Conservation (phyloP, 768 basidiomycete species). For the Boletus vinaceobasis region DNA sequence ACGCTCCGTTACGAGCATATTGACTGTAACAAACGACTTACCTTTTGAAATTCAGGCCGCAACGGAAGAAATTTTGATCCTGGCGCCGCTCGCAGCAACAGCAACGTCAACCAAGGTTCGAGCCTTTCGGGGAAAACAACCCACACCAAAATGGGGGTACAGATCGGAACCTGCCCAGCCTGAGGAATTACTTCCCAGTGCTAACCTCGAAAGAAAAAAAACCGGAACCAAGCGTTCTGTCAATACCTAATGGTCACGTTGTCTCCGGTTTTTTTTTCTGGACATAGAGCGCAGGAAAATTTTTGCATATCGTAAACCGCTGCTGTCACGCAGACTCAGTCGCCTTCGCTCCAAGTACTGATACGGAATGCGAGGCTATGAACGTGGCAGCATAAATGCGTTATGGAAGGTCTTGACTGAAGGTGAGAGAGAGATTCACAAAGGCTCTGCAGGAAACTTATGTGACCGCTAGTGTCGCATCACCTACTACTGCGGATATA, state of each 20-base stretch:
- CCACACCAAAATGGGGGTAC: conserved; percentile 12
- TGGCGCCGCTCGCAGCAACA: conserved; percentile 1
- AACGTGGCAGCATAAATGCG: conserved; percentile 16
- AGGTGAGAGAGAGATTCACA: conserved; percentile 15
- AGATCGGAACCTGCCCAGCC: conserved; percentile 6
- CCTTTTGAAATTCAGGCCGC: background rate
- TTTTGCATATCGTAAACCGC: conserved; percentile 19
- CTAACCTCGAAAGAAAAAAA: conserved; percentile 5
- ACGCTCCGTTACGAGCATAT: background rate
- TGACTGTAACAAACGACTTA: background rate
- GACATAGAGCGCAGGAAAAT: conserved; percentile 27
- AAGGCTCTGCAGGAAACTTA: background rate
- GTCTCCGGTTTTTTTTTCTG: conserved; percentile 9
- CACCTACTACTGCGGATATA: background rate
- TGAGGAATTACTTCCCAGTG: conserved; percentile 2
- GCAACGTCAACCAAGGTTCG: conserved; percentile 28
- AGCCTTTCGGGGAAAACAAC: conserved; percentile 1
- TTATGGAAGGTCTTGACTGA: background rate
- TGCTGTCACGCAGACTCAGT: conserved; percentile 13
- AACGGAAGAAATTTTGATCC: background rate
- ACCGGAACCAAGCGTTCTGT: conserved; percentile 15
- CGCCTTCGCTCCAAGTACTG: conserved; percentile 8
- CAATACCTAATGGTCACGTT: conserved; percentile 18
- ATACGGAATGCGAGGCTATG: conserved; percentile 15
- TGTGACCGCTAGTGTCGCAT: background rate